Base-by-base conservation (phyloP, 2,329 filamentous ascomycete genomes). In the Phyllosticta citribraziliensis region DNA sequence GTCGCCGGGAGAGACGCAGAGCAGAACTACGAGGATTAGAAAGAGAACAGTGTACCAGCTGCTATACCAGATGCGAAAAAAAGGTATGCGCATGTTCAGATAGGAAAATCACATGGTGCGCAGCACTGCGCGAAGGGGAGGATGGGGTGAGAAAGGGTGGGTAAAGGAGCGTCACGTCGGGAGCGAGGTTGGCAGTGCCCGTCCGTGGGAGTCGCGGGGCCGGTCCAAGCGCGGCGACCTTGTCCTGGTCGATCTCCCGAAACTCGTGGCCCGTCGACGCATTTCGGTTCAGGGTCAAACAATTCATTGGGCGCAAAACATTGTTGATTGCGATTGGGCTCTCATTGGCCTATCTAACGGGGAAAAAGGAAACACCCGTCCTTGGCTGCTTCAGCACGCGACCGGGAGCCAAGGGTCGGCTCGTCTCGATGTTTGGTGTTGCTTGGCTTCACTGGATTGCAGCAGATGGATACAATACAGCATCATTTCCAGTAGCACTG, bases 61-160 rank as follows among this genome's bases (percentile, higher is more conserved):
- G 70, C 82, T 86, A 78, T 96, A 96, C 76, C 92, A 84, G 73
- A 96, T 85, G 72, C 86, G 85, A 74, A 89, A 91, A 69, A 92
- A 76, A 64, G 85, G 79, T 66, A 80, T 77, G 66, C 74, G 76
- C 67, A 79, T 73, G 62, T 64, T 63, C 20, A 25, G 54, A 47
- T 25, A 25, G 27, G 50, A 56, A 35, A 52, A 60, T 60, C 54
- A 60, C 58, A 58, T 57, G 27, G 53, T 57, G 60, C 55, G 60
- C 20, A 56, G 25, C 40, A 47, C 40, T 47, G 40, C 40, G 25
- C 14, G 57, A 40, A 20, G 52, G 57, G 57, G 19, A 9, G 35
- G 57, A 50, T 50, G 35, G 33, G 10, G 35, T 19, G 12, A 51
- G 57, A 3, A 22, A 22, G 22, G 22, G 35, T 57, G 52, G 47